A percentile compares a stretch with the other conserved stretches of the same genome.
These are phyloP conservation scores for Chaetomium globosum DNA, from an alignment of 2,329 filamentous ascomycete species.

Conservation along the genomic window DNA sequence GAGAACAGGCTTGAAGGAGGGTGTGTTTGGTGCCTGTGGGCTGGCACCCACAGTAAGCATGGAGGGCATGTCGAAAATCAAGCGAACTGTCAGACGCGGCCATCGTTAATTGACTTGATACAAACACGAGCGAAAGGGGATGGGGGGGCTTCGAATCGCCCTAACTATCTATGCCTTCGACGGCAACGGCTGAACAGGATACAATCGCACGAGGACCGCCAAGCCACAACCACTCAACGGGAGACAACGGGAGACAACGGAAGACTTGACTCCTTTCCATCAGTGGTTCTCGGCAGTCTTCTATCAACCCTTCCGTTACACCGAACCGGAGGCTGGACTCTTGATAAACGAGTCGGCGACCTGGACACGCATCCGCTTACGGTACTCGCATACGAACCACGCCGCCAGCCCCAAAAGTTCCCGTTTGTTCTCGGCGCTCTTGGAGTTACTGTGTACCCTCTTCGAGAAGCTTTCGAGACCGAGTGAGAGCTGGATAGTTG, in stretches of 20 bases:
- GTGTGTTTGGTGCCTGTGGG: neutral
- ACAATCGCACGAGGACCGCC: slow-evolving; percentile 10
- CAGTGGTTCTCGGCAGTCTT: slow-evolving; percentile 25
- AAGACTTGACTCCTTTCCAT: slow-evolving; percentile 19
- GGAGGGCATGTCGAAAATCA: slow-evolving; percentile 3
- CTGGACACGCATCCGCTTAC: slow-evolving; percentile 9
- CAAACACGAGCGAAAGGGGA: neutral
- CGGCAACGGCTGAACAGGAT: slow-evolving; percentile 22
- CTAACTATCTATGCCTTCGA: neutral
- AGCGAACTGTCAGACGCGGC: neutral
- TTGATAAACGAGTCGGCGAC: slow-evolving; percentile 30
- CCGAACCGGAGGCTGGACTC: slow-evolving; percentile 18
- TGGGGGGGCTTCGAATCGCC: neutral
- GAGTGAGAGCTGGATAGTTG: neutral
- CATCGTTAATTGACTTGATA: neutral
- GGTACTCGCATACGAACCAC: neutral
- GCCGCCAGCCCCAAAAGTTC: neutral
- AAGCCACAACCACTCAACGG: slow-evolving; percentile 4
- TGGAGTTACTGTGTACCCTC: neutral
- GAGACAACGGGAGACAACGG: slow-evolving; percentile 9
- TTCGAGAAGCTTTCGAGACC: neutral
- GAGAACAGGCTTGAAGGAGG: neutral
- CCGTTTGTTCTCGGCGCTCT: neutral
- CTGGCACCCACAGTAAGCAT: slow-evolving; percentile 13
- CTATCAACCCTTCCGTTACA: slow-evolving; percentile 32